Conservation (phyloP, 495 filamentous ascomycete genomes). For the Clohesyomyces aquaticus region DNA sequence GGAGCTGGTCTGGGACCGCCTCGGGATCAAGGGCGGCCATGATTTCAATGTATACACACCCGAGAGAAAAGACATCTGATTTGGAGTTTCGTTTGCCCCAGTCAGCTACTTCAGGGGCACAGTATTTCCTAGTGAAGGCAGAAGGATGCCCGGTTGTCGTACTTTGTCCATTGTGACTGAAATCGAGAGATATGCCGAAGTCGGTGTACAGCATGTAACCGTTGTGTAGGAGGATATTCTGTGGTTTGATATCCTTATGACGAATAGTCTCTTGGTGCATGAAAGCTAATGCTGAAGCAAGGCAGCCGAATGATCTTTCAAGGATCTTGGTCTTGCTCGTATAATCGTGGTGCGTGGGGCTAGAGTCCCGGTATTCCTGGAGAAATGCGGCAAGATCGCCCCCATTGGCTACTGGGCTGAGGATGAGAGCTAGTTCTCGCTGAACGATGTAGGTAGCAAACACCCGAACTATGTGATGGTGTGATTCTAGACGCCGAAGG, state of each 20-base stretch:
- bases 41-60: slow-evolving; percentile 7
- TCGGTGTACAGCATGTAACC: slow-evolving; percentile 15
- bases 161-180: not conserved
- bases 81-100: slow-evolving; percentile 12
- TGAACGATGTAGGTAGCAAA: slow-evolving; percentile 23
- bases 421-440: slow-evolving; percentile 21
- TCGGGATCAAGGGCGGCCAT: not conserved
- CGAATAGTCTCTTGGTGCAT: slow-evolving; percentile 23
- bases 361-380: slow-evolving; percentile 5
- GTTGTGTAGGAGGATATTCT: slow-evolving; percentile 25
- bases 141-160: slow-evolving; percentile 4
- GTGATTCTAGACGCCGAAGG: slow-evolving; percentile 15
- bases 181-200: slow-evolving; percentile 21
- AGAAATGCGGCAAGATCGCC: slow-evolving; percentile 27
- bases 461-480: slow-evolving; percentile 31
- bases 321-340: not conserved
- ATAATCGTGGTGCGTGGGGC: not conserved
- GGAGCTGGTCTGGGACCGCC: too few species aligned
- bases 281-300: slow-evolving; percentile 17
- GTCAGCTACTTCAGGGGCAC: slow-evolving; percentile 19
- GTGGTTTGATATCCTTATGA: slow-evolving; percentile 32
- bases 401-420: slow-evolving; percentile 27
- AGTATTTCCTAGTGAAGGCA: slow-evolving; percentile 15
- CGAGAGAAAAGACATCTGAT: slow-evolving; percentile 29
- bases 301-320: slow-evolving; percentile 16